Evolutionary conservation across 2,329 filamentous ascomycete species (phyloP).

Genomic region (Elsinoe batatas): DNA sequence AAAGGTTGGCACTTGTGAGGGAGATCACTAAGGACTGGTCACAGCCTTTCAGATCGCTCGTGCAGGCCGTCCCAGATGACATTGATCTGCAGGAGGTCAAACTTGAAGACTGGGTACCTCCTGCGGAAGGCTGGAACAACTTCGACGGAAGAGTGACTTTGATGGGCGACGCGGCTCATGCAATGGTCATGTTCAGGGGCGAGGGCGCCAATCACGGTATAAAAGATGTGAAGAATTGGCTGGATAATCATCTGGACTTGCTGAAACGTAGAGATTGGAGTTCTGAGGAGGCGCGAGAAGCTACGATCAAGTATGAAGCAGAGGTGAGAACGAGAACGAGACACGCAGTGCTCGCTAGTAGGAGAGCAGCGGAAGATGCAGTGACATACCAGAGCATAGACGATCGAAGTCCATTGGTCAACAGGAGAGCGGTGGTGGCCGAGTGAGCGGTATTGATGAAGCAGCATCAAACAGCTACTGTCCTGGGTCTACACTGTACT

Average conservation of each 20-base stretch:
- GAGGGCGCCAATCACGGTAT: conserved; percentile 1
- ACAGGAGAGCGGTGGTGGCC: neutral
- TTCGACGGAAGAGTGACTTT: conserved; percentile 24
- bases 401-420: neutral
- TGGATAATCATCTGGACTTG: neutral
- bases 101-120: conserved; percentile 19
- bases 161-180: conserved; percentile 33
- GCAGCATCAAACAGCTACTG: neutral
- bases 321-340: neutral
- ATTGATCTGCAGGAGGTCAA: conserved; percentile 8
- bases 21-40: neutral
- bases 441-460: neutral
- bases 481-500: neutral
- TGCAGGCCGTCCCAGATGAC: conserved; percentile 16
- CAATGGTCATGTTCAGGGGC: conserved; percentile 27
- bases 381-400: neutral
- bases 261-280: neutral
- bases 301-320: neutral
- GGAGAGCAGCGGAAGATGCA: neutral
- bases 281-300: neutral
- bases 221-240: neutral
- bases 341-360: neutral
- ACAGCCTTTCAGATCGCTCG: conserved; percentile 18
- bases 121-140: conserved; percentile 21
- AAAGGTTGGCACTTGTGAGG: neutral